phyloP scores from a whole-genome alignment of 306 rosid species.

The Begonia fuchsioides region DNA sequence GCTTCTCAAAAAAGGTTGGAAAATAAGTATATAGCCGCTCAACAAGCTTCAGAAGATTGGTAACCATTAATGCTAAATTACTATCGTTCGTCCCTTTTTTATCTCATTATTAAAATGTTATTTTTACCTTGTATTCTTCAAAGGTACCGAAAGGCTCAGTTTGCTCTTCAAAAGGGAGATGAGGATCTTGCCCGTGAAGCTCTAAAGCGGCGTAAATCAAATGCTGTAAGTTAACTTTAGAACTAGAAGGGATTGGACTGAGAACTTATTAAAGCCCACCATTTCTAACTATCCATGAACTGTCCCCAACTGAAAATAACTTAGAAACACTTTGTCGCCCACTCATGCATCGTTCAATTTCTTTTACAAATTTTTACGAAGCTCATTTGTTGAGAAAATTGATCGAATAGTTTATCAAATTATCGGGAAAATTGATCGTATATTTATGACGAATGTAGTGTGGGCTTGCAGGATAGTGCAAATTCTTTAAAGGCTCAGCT shows the following conservation, averaged over 20 bases:
- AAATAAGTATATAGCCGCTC: conserved; percentile 75
- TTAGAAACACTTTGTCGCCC: too few species aligned
- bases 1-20: conserved; percentile 91
- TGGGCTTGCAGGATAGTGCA: conserved; percentile 75
- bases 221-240: conserved; percentile 24
- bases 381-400: too few species aligned
- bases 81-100: conserved; percentile 6
- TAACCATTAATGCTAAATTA: conserved; percentile 18
- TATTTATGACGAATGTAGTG: not conserved
- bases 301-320: too few species aligned
- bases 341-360: too few species aligned
- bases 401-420: not conserved
- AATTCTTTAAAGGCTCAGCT: conserved; percentile 77
- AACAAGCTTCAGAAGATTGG: conserved; percentile 97
- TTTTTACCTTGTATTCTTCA: not conserved
- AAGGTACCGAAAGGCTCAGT: conserved; percentile 89
- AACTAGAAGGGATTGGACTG: not conserved
- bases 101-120: too few species aligned
- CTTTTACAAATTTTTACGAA: too few species aligned
- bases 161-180: conserved; percentile 85
- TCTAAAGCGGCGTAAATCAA: conserved; percentile 82
- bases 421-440: too few species aligned
- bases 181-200: conserved; percentile 99
- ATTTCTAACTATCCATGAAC: too few species aligned
- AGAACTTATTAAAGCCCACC: too few species aligned